Evolutionary conservation across 2,329 filamentous ascomycete species (phyloP).

Genomic region (Pyricularia grisea): DNA sequence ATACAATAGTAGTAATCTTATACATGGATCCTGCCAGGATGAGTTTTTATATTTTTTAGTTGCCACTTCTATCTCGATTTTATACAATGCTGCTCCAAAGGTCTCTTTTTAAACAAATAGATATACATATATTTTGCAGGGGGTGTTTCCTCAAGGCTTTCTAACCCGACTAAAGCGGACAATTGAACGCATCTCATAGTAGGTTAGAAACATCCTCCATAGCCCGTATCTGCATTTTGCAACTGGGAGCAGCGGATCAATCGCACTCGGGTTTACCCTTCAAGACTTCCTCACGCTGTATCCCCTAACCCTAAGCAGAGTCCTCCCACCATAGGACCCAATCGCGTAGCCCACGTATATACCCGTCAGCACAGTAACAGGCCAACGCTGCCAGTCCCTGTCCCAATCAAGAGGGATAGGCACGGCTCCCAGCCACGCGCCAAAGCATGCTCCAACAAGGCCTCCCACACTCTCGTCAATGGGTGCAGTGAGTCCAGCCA

Average conservation of each 20-base stretch:
- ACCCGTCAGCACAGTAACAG: slow-evolving; percentile 80
- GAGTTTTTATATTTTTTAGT: neutral
- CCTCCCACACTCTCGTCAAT: slow-evolving; percentile 81
- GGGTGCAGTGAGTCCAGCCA: slow-evolving; percentile 58
- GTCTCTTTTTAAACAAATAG: neutral
- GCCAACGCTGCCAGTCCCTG: slow-evolving; percentile 98
- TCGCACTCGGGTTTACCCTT: neutral
- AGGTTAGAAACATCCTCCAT: neutral
- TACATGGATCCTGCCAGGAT: neutral
- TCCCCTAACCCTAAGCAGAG: slow-evolving; percentile 19
- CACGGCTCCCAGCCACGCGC: slow-evolving; percentile 87
- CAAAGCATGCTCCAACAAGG: slow-evolving; percentile 65
- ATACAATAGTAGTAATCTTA: neutral
- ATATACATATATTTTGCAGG: neutral
- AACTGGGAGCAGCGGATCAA: neutral
- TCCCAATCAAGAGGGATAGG: slow-evolving; percentile 98
- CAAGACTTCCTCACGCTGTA: slow-evolving; percentile 33
- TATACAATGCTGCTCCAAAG: neutral
- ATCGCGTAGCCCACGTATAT: slow-evolving; percentile 69
- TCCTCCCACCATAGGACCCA: slow-evolving; percentile 53
- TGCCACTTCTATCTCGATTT: neutral
- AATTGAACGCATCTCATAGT: neutral
- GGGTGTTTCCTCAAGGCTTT: neutral
- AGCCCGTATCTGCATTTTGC: neutral
- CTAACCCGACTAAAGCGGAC: neutral